phyloP scores from a whole-genome alignment of 169 alveolate species.

The Eimeria maxima region DNA sequence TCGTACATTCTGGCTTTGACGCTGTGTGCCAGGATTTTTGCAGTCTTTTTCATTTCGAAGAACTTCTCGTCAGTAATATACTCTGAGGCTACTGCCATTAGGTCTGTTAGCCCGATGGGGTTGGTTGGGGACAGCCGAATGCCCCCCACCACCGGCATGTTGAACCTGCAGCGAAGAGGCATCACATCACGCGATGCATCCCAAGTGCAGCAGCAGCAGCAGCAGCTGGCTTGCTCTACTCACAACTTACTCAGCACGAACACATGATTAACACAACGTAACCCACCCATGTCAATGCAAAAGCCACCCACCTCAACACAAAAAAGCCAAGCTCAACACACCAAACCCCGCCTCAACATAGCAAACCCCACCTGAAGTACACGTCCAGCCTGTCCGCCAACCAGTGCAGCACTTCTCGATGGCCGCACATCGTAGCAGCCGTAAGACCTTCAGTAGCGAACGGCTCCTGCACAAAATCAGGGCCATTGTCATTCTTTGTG shows the following conservation, averaged over 20 bases:
- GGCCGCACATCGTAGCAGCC: slow-evolving; percentile 22
- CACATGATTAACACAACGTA: too few relatives aligned
- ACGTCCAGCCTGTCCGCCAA: slow-evolving; percentile 65
- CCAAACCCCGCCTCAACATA: neutral
- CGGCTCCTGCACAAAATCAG: slow-evolving; percentile 29
- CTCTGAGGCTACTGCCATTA: slow-evolving; percentile 7
- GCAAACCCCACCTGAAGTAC: slow-evolving; percentile 53
- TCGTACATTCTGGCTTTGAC: neutral
- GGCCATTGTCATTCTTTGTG: neutral
- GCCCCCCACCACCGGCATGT: slow-evolving; percentile 33
- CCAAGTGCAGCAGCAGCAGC: neutral
- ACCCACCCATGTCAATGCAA: slow-evolving; percentile 22
- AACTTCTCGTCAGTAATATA: slow-evolving; percentile 62
- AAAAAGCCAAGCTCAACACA: too few relatives aligned
- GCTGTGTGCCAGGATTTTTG: slow-evolving; percentile 33
- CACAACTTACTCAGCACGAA: neutral
- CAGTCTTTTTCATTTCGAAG: slow-evolving; percentile 61
- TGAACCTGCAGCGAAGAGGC: neutral
- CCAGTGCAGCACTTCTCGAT: slow-evolving; percentile 78
- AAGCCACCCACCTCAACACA: neutral
- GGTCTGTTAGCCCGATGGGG: neutral
- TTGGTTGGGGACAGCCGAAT: neutral
- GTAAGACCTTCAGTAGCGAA: slow-evolving; percentile 54
- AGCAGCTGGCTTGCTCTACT: neutral
- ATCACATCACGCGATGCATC: neutral